Conservation (phyloP, 1,139 yeast genomes). For the Geotrichum citri-aurantii region DNA sequence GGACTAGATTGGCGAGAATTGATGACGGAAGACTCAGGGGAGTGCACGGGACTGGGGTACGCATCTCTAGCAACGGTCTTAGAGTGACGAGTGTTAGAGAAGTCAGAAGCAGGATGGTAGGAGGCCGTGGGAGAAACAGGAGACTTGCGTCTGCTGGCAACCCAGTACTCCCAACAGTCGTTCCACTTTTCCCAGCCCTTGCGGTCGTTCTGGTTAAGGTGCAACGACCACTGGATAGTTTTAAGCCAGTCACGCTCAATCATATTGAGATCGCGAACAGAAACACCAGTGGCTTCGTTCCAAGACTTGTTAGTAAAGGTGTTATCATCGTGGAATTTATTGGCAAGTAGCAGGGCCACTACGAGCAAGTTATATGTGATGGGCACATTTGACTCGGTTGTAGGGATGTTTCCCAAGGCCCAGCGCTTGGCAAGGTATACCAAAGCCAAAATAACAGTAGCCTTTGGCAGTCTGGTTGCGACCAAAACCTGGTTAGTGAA, state of each 20-base stretch:
- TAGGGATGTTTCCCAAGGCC: conserved; percentile 31
- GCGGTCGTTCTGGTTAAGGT: conserved; percentile 29
- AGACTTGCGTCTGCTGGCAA: conserved; percentile 19
- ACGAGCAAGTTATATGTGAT: conserved; percentile 53
- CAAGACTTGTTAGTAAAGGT: conserved; percentile 93
- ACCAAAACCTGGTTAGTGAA: conserved; percentile 64
- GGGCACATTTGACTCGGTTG: conserved; percentile 28
- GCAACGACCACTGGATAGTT: conserved; percentile 34
- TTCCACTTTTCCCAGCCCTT: conserved; percentile 39
- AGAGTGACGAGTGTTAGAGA: conserved; percentile 8
- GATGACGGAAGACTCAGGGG: conserved; percentile 13
- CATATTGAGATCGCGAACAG: conserved; percentile 52
- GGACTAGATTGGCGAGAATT: conserved; percentile 10
- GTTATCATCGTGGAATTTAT: conserved; percentile 93
- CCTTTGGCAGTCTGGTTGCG: conserved; percentile 85
- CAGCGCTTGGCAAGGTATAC: conserved; percentile 58
- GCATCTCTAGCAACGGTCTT: conserved; percentile 7
- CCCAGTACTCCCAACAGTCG: conserved; percentile 33
- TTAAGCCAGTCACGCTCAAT: conserved; percentile 72
- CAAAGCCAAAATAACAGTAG: conserved; percentile 72
- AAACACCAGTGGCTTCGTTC: conserved; percentile 88
- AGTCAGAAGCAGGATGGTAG: conserved; percentile 1
- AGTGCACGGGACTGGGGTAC: conserved; percentile 15
- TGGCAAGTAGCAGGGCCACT: conserved; percentile 73
- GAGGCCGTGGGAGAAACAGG: conserved; percentile 1